Evolutionary conservation across 352 stramenopile species (phyloP).

Genomic region (Globisporangium mamillatum): DNA sequence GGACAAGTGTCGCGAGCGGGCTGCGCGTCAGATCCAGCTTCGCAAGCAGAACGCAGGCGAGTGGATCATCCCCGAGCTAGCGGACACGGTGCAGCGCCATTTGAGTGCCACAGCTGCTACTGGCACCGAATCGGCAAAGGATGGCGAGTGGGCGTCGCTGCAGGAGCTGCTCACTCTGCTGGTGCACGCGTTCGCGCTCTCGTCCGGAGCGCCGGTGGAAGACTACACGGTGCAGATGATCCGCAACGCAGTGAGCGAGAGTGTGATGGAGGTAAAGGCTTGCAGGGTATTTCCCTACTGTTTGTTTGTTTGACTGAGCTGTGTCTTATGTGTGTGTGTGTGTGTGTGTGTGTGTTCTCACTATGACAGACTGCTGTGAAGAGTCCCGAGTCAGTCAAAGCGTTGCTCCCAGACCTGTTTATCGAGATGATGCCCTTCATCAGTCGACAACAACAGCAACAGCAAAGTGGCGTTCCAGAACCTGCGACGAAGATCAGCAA

Average conservation of each 20-base stretch:
- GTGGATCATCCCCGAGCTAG: conserved; percentile 72
- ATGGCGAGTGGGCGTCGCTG: conserved; percentile 31
- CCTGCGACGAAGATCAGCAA: background rate
- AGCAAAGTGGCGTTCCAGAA: background rate
- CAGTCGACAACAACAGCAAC: conserved; percentile 9
- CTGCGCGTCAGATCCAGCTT: conserved; percentile 48
- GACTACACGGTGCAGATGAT: conserved; percentile 75
- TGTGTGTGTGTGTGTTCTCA: background rate
- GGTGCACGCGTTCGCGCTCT: conserved; percentile 64
- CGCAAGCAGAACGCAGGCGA: conserved; percentile 41
- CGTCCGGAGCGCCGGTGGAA: conserved; percentile 40
- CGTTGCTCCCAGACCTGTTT: conserved; percentile 34
- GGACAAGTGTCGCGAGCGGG: conserved; percentile 52
- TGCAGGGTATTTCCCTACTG: background rate
- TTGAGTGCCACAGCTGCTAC: conserved; percentile 14
- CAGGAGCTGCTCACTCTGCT: conserved; percentile 54
- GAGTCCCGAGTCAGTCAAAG: conserved; percentile 22
- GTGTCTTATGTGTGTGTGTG: background rate
- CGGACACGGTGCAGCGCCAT: conserved; percentile 59
- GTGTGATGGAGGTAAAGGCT: conserved; percentile 41
- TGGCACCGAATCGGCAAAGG: background rate
- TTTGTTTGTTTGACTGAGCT: background rate
- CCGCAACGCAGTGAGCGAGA: conserved; percentile 44
- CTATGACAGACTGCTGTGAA: conserved; percentile 23
- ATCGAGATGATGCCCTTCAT: conserved; percentile 30